Base-by-base conservation (phyloP, 1,284 basidiomycete genomes). In the Sanghuangporus baumii region DNA sequence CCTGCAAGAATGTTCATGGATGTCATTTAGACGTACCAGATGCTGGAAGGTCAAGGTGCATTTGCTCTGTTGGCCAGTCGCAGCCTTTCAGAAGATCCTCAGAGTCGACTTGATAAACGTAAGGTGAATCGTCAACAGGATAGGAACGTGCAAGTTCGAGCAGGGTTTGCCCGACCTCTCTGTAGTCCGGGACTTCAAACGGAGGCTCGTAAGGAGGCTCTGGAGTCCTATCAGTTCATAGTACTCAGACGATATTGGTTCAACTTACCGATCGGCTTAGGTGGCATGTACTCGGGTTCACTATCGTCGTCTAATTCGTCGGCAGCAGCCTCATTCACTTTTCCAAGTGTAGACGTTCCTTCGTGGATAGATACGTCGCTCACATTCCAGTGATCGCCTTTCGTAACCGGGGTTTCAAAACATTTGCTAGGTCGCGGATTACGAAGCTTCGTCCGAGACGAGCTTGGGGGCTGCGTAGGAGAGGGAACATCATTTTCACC, bases 231-330 rank as follows among this genome's bases (percentile, higher is more conserved):
- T 55, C 11, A 54, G 56, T 66, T 41, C 63, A 57, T 36, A 34
- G 64, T 12, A 11, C 43, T 43, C 34, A 31, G 14, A 46, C 20
- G 16, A 46, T 61, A 46, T 55, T 41, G 18, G 40, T 46, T 16
- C 34, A 40, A 31, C 83, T 66, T 67, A 89, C 89, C 81, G 18
- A 82, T 74, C 7, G 81, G 82, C 66, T 85, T 88, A 6, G 89
- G 89, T 36, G 89, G 80, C 82, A 88, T 86, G 69, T 90, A 91
- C 71, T 93, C 90, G 43, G 91, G 78, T 71, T 91, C 89, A 66
- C 86, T 87, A 59, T 78, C 77, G 64, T 84, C 84, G 64, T 84
- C 84, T 20, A 67, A 66, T 34, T 67, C 66, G 52, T 83, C 77
- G 18, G 70, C 65, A 51, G 73, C 74, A 31, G 69, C 75, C 63